These are phyloP conservation scores for Candida railenensis DNA, from an alignment of 805 yeast species.

Conservation along the genomic window DNA sequence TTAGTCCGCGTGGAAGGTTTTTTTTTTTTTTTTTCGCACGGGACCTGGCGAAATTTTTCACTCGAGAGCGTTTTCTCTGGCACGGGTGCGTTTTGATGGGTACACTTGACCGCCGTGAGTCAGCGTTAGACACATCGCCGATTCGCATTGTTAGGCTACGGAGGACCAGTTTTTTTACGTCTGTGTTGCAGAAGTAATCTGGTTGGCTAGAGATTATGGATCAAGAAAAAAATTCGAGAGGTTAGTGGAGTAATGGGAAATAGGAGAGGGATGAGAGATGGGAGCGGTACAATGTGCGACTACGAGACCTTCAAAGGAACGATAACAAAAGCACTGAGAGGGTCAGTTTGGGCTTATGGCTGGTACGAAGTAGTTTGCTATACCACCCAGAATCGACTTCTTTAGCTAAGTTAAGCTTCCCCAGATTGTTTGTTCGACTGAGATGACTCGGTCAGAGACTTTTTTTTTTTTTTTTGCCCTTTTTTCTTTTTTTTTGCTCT, in stretches of 20 bases:
- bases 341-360: background rate
- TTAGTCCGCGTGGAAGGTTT: no score
- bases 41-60: background rate
- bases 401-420: background rate
- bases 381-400: no score
- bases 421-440: no score
- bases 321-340: background rate
- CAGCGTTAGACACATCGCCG: background rate
- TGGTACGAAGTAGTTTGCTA: background rate
- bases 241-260: no score
- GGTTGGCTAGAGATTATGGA: slow-evolving; percentile 5
- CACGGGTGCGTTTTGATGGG: background rate
- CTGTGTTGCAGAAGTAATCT: background rate
- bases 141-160: background rate
- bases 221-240: background rate
- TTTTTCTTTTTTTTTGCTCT: no score
- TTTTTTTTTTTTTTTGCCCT: background rate
- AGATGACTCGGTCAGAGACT: background rate
- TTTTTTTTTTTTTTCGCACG: background rate
- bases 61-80: background rate
- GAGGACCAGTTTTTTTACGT: background rate
- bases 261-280: no score
- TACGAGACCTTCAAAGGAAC: background rate
- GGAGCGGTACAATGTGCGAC: no score
- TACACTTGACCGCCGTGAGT: background rate